Evolutionary conservation across 2,329 filamentous ascomycete genomes (phyloP).

Genomic region (Trichocomaceae sp.): DNA sequence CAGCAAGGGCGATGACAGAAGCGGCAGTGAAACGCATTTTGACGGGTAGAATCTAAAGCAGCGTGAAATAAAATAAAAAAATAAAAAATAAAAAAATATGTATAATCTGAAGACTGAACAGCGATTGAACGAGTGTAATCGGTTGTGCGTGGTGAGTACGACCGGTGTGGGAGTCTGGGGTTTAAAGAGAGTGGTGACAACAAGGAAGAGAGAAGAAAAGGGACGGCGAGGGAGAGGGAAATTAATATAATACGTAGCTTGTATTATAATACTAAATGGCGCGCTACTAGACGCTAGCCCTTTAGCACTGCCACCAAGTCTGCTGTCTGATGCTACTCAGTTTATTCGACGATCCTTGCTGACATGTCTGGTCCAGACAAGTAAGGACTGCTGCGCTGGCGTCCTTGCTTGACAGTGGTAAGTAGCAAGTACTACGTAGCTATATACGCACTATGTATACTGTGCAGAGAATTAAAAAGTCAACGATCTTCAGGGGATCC

Average conservation of each 20-base stretch:
- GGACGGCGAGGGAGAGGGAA: background rate
- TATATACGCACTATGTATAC: no score
- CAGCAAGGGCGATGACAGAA: conserved; percentile 34
- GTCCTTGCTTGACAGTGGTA: background rate
- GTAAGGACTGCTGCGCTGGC: background rate
- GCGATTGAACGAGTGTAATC: conserved; percentile 13
- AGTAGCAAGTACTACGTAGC: no score
- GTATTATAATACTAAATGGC: background rate
- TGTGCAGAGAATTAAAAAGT: no score
- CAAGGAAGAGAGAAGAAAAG: background rate
- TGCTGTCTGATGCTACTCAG: background rate
- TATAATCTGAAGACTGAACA: background rate
- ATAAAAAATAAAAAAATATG: background rate
- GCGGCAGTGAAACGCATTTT: conserved; percentile 46
- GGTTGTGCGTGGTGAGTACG: conserved; percentile 5
- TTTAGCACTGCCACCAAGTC: background rate
- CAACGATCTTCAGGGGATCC: conserved; percentile 6
- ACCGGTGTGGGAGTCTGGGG: conserved; percentile 7
- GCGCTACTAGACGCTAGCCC: no score
- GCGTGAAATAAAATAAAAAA: background rate
- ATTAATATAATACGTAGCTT: background rate
- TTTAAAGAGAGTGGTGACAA: conserved; percentile 1
- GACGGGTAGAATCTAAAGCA: no score
- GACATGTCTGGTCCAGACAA: background rate
- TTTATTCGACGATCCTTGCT: background rate